These are phyloP conservation scores for Inga laurina DNA, from an alignment of 306 rosid species.

Conservation along the genomic window DNA sequence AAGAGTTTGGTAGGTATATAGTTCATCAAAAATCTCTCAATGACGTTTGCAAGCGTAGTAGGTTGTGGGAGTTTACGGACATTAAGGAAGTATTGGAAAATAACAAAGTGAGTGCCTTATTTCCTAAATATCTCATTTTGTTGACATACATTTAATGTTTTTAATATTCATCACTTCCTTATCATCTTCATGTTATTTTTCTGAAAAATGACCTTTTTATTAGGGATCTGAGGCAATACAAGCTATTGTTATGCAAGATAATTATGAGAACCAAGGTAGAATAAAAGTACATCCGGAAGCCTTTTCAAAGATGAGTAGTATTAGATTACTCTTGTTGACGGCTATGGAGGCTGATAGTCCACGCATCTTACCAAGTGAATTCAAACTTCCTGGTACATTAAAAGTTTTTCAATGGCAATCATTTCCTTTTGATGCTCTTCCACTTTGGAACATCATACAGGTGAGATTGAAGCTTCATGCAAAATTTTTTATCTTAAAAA, in stretches of 20 bases:
- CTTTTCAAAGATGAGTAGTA: background rate
- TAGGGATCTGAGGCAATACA: background rate
- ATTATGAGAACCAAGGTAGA: fast-evolving
- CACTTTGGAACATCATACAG: background rate
- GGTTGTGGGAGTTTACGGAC: background rate
- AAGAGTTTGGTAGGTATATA: background rate
- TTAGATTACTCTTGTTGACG: background rate
- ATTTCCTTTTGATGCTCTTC: background rate
- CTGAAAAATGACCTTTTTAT: background rate
- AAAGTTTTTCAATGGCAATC: background rate
- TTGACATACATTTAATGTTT: background rate
- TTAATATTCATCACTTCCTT: background rate
- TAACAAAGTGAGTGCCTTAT: background rate
- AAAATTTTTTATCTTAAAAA: background rate
- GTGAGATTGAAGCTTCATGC: background rate
- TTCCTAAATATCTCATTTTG: background rate
- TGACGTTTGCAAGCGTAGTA: background rate
- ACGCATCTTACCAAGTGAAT: background rate
- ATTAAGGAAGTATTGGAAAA: background rate
- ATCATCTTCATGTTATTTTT: background rate
- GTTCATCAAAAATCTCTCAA: background rate
- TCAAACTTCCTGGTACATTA: background rate
- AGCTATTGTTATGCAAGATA: background rate
- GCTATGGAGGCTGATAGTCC: fast-evolving
- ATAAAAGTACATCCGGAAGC: background rate